A percentile compares a stretch with the other conserved stretches of the same genome.
Conservation (phyloP, 2,329 filamentous ascomycete genomes). For the Diplodia scrobiculata region DNA sequence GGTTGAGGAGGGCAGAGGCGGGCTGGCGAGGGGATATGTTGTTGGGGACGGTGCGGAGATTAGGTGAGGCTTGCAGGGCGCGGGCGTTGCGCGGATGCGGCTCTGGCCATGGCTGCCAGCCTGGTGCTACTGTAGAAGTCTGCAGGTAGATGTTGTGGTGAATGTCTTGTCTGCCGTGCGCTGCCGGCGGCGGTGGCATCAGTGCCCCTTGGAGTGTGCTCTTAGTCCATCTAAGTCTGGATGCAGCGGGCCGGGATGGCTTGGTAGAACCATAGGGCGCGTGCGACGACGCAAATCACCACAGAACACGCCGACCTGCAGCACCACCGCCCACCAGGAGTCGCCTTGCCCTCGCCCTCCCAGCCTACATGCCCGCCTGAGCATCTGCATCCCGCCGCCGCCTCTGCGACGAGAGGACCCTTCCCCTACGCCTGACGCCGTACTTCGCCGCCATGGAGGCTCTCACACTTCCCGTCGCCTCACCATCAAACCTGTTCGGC, state of each 20-base stretch:
- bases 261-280: constrained; percentile 21
- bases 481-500: constrained; percentile 22
- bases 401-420: constrained; percentile 17
- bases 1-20: constrained; percentile 83
- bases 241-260: constrained; percentile 8
- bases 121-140: neutral
- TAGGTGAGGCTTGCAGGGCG: constrained; percentile 20
- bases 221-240: neutral
- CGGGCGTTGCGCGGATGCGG: constrained; percentile 1
- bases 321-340: constrained; percentile 19
- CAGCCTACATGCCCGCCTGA: constrained; percentile 22
- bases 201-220: constrained; percentile 3
- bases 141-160: constrained; percentile 18
- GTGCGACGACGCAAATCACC: constrained; percentile 17
- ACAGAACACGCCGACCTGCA: constrained; percentile 21
- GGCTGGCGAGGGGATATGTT: constrained; percentile 84
- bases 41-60: constrained; percentile 60
- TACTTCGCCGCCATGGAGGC: constrained; percentile 17
- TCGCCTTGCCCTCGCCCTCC: neutral
- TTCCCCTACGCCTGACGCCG: neutral
- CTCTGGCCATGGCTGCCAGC: neutral
- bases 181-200: neutral
- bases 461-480: constrained; percentile 17
- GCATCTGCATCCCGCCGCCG: constrained; percentile 2
- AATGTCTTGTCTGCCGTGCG: constrained; percentile 15